phyloP scores from a whole-genome alignment of 1,284 basidiomycete species.

The Cutaneotrichosporon cyanovorans region DNA sequence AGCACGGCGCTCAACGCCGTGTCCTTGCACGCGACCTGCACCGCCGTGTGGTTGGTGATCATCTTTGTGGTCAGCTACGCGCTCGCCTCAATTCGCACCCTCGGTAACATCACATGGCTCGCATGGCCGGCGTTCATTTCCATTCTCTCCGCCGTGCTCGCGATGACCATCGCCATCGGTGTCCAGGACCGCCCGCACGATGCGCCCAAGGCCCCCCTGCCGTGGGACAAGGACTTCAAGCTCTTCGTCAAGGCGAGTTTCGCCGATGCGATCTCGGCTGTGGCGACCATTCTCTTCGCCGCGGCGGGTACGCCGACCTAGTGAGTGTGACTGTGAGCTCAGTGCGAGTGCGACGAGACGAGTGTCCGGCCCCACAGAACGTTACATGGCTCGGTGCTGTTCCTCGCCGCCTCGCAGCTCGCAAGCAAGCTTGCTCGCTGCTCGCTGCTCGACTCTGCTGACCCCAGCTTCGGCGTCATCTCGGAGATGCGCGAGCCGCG shows the following conservation, averaged over 20 bases:
- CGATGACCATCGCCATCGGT: slow-evolving; percentile 42
- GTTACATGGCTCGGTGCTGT: too few species aligned
- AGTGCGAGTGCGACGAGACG: too few species aligned
- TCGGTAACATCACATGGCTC: slow-evolving; percentile 41
- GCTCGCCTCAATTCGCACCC: slow-evolving; percentile 36
- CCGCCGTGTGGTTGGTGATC: slow-evolving; percentile 38
- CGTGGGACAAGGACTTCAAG: slow-evolving; percentile 29
- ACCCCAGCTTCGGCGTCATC: slow-evolving; percentile 15
- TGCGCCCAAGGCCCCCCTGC: slow-evolving; percentile 17
- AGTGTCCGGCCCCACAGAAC: too few species aligned
- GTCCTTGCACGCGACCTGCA: slow-evolving; percentile 36
- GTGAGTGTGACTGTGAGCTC: too few species aligned
- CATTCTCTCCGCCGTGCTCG: slow-evolving; percentile 37
- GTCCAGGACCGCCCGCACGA: slow-evolving; percentile 37
- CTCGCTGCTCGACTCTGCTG: too few species aligned
- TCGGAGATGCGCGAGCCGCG: slow-evolving; percentile 32
- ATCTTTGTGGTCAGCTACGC: slow-evolving; percentile 28
- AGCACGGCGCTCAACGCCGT: slow-evolving; percentile 46
- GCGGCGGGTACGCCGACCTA: slow-evolving; percentile 26
- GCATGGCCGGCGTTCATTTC: slow-evolving; percentile 37
- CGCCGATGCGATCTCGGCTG: slow-evolving; percentile 37
- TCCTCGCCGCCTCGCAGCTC: too few species aligned
- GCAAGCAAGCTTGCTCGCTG: too few species aligned
- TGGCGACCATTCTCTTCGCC: slow-evolving; percentile 37
- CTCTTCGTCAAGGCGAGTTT: slow-evolving; percentile 26